phyloP scores from a whole-genome alignment of 2,329 filamentous ascomycete genomes.

The Monascus ruber region DNA sequence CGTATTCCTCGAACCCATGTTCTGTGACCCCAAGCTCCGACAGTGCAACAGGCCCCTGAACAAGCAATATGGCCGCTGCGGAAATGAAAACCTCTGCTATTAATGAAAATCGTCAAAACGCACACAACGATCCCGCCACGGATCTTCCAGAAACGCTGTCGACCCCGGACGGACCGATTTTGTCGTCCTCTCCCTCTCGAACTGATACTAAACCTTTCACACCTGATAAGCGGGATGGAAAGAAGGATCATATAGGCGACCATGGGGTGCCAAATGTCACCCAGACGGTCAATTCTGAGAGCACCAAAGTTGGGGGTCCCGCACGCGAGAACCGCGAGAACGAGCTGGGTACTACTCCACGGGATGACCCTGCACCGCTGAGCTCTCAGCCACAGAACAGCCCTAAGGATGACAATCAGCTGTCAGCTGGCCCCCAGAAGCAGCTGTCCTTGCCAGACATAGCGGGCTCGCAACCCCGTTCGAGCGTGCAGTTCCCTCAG shows the following conservation, averaged over 20 bases:
- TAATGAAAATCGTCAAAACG: too few species aligned
- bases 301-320: slow-evolving; percentile 2
- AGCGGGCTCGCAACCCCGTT: slow-evolving; percentile 37
- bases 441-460: slow-evolving; percentile 15
- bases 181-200: slow-evolving; percentile 19
- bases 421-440: slow-evolving; percentile 11
- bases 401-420: slow-evolving; percentile 12
- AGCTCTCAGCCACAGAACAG: slow-evolving; percentile 15
- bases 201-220: slow-evolving; percentile 12
- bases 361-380: slow-evolving; percentile 12
- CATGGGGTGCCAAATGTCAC: neutral
- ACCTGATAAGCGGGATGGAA: slow-evolving; percentile 7
- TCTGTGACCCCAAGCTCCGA: too few species aligned
- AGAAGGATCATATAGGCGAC: slow-evolving; percentile 6
- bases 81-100: too few species aligned
- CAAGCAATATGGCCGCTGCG: too few species aligned
- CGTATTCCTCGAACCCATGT: too few species aligned
- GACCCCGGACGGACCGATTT: slow-evolving; percentile 8
- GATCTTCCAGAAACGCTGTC: too few species aligned
- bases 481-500: slow-evolving; percentile 67
- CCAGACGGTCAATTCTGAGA: neutral
- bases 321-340: slow-evolving; percentile 2
- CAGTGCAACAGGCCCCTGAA: too few species aligned
- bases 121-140: too few species aligned
- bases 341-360: slow-evolving; percentile 1